A percentile compares a stretch with the other conserved stretches of the same genome.
Evolutionary conservation across 2,329 filamentous ascomycete species (phyloP).

Genomic region (Penicillium vulpinum): DNA sequence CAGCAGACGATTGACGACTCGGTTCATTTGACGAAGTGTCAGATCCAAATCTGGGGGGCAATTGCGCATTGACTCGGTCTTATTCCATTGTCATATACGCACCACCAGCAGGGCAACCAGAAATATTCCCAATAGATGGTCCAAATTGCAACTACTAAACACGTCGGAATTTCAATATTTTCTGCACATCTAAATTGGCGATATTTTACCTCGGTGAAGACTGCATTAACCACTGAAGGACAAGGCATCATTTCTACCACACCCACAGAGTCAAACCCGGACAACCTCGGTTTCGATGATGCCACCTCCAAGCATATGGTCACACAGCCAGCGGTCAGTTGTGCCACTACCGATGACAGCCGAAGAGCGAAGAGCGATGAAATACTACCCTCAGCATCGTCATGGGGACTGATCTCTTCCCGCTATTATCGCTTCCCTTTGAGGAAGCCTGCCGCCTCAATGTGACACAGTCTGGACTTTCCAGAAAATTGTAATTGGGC

Average conservation of each 20-base stretch:
- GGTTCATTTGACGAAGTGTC: constrained; percentile 13
- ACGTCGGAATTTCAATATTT: not conserved
- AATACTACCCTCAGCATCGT: constrained; percentile 11
- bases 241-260: not conserved
- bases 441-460: not conserved
- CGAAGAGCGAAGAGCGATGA: not conserved
- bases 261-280: not conserved
- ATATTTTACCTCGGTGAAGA: not conserved
- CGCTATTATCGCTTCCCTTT: constrained; percentile 1
- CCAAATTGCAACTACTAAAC: constrained; percentile 1
- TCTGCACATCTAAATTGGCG: not conserved
- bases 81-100: constrained; percentile 2
- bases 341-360: constrained; percentile 4
- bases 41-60: not conserved
- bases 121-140: not conserved
- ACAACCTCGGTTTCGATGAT: constrained; percentile 9
- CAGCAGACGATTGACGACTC: constrained; percentile 15
- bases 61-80: constrained; percentile 3
- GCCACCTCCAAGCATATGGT: constrained; percentile 12
- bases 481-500: constrained; percentile 23
- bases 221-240: constrained; percentile 4
- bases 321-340: constrained; percentile 15
- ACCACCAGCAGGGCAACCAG: not conserved
- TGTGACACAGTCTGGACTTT: constrained; percentile 15
- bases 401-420: not conserved